phyloP scores from a whole-genome alignment of 2,329 filamentous ascomycete genomes.

The Dactylellina leptospora region DNA sequence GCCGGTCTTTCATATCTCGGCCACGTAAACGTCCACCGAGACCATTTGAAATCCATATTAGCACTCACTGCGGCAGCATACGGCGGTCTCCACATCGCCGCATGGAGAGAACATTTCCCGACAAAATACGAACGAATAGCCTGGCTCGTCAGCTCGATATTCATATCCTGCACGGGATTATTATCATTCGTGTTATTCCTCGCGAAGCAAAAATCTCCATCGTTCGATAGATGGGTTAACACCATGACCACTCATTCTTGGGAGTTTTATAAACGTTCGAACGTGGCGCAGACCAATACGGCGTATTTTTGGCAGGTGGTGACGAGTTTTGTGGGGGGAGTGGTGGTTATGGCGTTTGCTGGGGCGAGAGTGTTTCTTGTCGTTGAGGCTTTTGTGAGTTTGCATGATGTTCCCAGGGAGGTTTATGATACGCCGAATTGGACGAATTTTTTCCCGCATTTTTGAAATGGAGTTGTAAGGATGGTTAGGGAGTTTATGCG shows the following conservation, averaged over 20 bases:
- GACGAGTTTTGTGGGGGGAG: slow-evolving; percentile 1
- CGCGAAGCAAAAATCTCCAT: slow-evolving; percentile 27
- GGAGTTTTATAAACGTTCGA: slow-evolving; percentile 29
- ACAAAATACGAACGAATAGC: slow-evolving; percentile 54
- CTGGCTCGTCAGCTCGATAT: slow-evolving; percentile 55
- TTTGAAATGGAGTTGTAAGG: too few species aligned
- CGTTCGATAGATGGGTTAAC: slow-evolving; percentile 32
- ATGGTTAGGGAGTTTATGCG: too few species aligned
- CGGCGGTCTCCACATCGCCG: slow-evolving; percentile 57
- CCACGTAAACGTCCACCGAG: slow-evolving; percentile 39
- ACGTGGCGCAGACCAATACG: slow-evolving; percentile 20
- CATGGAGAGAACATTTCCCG: slow-evolving; percentile 57
- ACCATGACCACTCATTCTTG: slow-evolving; percentile 18
- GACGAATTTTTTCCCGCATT: slow-evolving; percentile 54
- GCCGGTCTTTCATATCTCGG: slow-evolving; percentile 33
- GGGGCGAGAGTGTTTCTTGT: slow-evolving; percentile 52
- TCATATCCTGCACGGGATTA: slow-evolving; percentile 47
- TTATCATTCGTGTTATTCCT: slow-evolving; percentile 28
- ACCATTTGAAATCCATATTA: slow-evolving; percentile 35
- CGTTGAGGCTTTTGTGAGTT: slow-evolving; percentile 55
- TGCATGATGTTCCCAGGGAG: slow-evolving; percentile 50
- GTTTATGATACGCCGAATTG: slow-evolving; percentile 54
- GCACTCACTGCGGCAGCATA: slow-evolving; percentile 55
- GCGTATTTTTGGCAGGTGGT: slow-evolving; percentile 35
- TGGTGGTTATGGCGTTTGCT: slow-evolving; percentile 22